These are phyloP conservation scores for Blepharisma japonicum DNA, from an alignment of 73 alveolate genomes.

Conservation along the genomic window DNA sequence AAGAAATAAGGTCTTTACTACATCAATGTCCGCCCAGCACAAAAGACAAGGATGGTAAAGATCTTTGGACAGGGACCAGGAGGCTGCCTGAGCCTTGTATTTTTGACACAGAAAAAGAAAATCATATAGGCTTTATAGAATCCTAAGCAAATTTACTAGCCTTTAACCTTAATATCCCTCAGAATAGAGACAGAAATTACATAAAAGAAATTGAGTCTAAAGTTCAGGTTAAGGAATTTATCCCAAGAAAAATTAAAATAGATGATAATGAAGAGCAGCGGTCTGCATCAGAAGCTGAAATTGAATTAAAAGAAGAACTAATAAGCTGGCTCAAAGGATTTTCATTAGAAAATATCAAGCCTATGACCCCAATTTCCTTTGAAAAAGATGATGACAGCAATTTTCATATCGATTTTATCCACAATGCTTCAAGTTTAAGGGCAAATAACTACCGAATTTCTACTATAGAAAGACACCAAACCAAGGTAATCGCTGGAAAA, in stretches of 20 bases:
- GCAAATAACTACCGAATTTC: slow-evolving; percentile 86
- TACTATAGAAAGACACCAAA: slow-evolving; percentile 64
- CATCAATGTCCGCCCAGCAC: slow-evolving; percentile 85
- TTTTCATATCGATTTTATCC: slow-evolving; percentile 83
- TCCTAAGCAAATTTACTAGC: slow-evolving; percentile 84
- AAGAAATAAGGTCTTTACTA: slow-evolving; percentile 65
- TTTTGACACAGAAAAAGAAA: slow-evolving; percentile 69
- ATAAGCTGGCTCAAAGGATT: no score
- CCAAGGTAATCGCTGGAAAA: slow-evolving; percentile 93
- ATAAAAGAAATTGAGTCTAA: slow-evolving; percentile 50
- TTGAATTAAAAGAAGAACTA: no score
- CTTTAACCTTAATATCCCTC: slow-evolving; percentile 65
- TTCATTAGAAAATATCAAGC: slow-evolving; percentile 68
- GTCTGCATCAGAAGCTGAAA: neutral
- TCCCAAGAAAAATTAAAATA: slow-evolving; percentile 55
- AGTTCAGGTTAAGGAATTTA: slow-evolving; percentile 51
- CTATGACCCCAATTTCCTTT: no score
- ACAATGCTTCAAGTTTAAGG: slow-evolving; percentile 83
- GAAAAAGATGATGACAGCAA: slow-evolving; percentile 87
- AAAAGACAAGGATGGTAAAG: slow-evolving; percentile 87
- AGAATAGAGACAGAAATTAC: slow-evolving; percentile 31
- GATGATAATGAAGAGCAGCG: neutral
- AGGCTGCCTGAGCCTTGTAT: slow-evolving; percentile 80
- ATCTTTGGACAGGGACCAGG: slow-evolving; percentile 96
- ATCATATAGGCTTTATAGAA: slow-evolving; percentile 69